Base-by-base conservation (phyloP, 352 stramenopile species). In the Globisporangium ultimum region DNA sequence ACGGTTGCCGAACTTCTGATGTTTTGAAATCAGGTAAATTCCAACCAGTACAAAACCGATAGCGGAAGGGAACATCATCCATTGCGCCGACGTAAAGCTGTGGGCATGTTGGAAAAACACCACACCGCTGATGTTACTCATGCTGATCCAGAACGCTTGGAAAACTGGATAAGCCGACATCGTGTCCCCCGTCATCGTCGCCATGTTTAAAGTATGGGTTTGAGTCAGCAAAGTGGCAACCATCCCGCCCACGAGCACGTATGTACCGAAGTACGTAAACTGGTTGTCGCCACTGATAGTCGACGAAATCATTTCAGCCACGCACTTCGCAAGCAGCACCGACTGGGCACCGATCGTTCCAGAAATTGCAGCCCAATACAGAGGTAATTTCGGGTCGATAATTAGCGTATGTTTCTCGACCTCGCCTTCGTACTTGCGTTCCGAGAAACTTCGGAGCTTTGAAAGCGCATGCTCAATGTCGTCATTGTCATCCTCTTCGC, bases 31-130 rank as follows among this genome's bases (percentile, higher is more conserved):
- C 4, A 95, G 70, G 58, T 68, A 87, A 53, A 95, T 93, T 22
- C 86, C 86, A 9, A 86, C 40, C 20, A 89, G 64, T 56, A 93
- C 86, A n/a, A 90, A 66, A 13, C 72, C 41, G 48, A 95, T 84
- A 11, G 86, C 86, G 38, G 61, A 65, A 6, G 84, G 84, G 69
- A 93, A 95, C 63, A 93, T 87, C 60, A 88, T 78, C 80, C 84
- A 93, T 72, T 95, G 86, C 5, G 83, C 78, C 52, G 64, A 72
- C 32, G 80, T 93, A 50, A 95, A 95, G 56, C 75, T 78, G 63
- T 91, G 82, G 48, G 81, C 78, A 55, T 95, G 84, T 68, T 95
- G 84, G 70, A 93, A 95, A 53, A 91, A 95, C 11, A 95, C 84
- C 52, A 93, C 84, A 45, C 86, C 84, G 34, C 80, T 89, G 60